phyloP scores from a whole-genome alignment of 176 grass and related monocot species.

The Oryza officinalis region DNA sequence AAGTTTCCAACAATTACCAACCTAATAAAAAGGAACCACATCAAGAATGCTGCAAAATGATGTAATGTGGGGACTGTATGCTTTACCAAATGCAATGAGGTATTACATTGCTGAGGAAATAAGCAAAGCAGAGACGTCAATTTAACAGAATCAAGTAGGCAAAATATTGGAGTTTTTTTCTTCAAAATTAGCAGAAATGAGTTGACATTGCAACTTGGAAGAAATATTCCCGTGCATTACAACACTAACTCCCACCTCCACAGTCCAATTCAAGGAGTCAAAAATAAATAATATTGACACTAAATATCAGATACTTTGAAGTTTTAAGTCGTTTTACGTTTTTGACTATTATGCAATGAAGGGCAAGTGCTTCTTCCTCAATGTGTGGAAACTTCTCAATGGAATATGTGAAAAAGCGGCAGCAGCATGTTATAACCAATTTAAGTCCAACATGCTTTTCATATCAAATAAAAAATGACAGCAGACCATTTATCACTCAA shows the following conservation, averaged over 20 bases:
- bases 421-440: neutral
- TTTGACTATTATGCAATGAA: neutral
- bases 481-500: neutral
- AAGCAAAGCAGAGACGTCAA: neutral
- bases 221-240: neutral
- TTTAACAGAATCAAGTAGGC: neutral
- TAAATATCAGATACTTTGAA: neutral
- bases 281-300: neutral
- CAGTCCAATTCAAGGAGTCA: neutral
- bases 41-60: slow-evolving; percentile 25
- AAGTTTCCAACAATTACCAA: neutral
- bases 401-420: neutral
- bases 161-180: neutral
- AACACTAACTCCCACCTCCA: neutral
- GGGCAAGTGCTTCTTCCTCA: neutral
- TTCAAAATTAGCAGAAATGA: neutral
- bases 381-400: neutral
- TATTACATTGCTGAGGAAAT: neutral
- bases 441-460: neutral
- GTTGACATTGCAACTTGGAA: neutral
- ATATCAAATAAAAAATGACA: neutral
- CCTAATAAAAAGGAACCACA: slow-evolving; percentile 17
- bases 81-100: slow-evolving; percentile 4
- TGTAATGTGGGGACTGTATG: neutral
- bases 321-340: neutral